Conservation (phyloP, 176 grass and related monocot genomes). For the Oryza australiensis region DNA sequence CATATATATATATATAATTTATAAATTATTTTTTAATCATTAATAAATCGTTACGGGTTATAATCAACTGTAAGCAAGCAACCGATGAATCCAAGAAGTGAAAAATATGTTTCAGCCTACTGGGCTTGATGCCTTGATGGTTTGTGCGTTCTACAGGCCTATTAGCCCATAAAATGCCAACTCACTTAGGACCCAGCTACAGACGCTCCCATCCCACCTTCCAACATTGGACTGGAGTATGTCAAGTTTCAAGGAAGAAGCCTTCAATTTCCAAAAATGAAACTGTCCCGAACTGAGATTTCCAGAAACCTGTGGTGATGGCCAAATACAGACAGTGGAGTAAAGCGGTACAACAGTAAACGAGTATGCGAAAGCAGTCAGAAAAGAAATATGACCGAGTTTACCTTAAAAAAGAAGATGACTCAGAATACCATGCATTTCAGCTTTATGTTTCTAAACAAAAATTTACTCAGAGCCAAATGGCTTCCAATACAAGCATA, state of each 20-base stretch:
- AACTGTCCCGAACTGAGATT: neutral
- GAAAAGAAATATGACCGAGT: neutral
- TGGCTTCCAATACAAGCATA: conserved; percentile 3
- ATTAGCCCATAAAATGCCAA: neutral
- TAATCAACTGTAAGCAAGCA: no score
- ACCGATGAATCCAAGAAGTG: no score
- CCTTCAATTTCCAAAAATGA: neutral
- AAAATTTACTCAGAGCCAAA: conserved; percentile 33
- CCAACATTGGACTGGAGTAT: no score
- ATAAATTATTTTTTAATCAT: no score
- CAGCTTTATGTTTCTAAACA: conserved; percentile 18
- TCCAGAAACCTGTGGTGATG: neutral
- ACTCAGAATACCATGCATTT: neutral
- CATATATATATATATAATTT: no score
- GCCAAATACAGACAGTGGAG: neutral
- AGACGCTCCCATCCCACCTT: neutral
- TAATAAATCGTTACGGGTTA: no score
- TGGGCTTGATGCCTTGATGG: neutral
- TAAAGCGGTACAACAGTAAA: neutral
- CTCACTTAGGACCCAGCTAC: neutral
- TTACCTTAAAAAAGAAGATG: no score
- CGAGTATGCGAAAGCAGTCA: neutral
- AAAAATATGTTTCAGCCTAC: neutral
- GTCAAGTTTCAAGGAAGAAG: neutral
- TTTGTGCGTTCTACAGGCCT: neutral